Evolutionary conservation across 192 early-diverging fungal genomes (phyloP).

Genomic region (Rhizoclosmatium sp.): DNA sequence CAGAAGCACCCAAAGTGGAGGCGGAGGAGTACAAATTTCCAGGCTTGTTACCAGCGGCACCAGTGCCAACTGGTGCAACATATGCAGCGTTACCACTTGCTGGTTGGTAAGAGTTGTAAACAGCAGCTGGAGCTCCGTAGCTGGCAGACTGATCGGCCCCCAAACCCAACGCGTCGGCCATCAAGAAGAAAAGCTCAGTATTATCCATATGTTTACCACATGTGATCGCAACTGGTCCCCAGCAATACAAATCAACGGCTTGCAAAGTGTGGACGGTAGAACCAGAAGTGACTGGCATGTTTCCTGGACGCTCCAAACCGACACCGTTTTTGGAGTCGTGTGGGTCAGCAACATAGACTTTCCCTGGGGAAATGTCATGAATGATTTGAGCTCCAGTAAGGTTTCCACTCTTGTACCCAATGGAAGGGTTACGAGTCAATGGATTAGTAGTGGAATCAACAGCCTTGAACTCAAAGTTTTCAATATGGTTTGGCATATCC

Average conservation of each 20-base stretch:
- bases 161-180: constrained; percentile 48
- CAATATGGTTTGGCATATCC: constrained; percentile 34
- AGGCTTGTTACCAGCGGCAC: background rate
- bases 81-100: background rate
- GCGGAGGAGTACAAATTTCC: constrained; percentile 4
- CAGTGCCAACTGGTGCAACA: background rate
- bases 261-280: constrained; percentile 50
- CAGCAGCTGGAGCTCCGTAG: background rate
- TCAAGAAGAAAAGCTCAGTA: constrained; percentile 54
- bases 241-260: constrained; percentile 52
- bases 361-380: background rate
- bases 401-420: constrained; percentile 1
- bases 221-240: constrained; percentile 29
- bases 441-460: constrained; percentile 8
- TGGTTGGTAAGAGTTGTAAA: background rate
- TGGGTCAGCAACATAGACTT: constrained; percentile 30
- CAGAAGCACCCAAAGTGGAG: background rate
- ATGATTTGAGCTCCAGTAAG: background rate
- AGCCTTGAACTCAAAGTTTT: constrained; percentile 45
- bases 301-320: constrained; percentile 29
- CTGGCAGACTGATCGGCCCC: constrained; percentile 30
- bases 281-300: constrained; percentile 6
- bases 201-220: constrained; percentile 46
- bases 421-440: constrained; percentile 25
- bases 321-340: constrained; percentile 27